Evolutionary conservation across 2,329 filamentous ascomycete genomes (phyloP), one percentile per base, ranked within the genome.

Genomic region (Sclerotinia minor): DNA sequence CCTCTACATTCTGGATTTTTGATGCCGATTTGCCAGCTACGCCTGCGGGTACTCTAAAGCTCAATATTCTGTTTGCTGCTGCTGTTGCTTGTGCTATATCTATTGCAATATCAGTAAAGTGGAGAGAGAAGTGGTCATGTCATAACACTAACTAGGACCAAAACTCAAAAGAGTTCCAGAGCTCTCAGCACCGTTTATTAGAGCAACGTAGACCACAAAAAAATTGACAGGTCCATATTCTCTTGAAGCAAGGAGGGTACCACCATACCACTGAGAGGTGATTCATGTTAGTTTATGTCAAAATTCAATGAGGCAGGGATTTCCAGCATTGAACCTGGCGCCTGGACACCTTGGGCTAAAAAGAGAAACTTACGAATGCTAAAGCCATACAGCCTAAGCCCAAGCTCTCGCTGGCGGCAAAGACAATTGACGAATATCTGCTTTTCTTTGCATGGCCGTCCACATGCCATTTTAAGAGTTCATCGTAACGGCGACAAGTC

Each of bases 21-120:
- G 69, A 47, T 11, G 64, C 24, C 32, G 68, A 65, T 26, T 69
- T 71, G 8, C 49, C 24, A 6, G 59, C 52, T 5, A 50, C 26
- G 35, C 69, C 66, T 21, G 65, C 35, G 9, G 58, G 64, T 3
- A 67, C 67, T 58, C 78, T 68, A 57, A 79, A 75, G 60, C 67
- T 80, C 21, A 89, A 76, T 69, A 89, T 88, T 21, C 86, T 82
- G 73, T 87, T 88, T 6, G 86, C 83, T 0, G 86, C 86, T 0
- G 82, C 84, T 0, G 83, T 80, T 5, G 84, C 85, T 76, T 88
- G 85, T 1, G 86, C 86, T 0, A 84, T 83, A 70, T 89, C 72
- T 74, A 60, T 21, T 21, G 54, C 5, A 17, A 41, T n/a, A 2
- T 52, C 24, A 66, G 35, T 41, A 52, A 19, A 17, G 21, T n/a